phyloP scores from a whole-genome alignment of 768 basidiomycete genomes.

The Amanita polypyramis region DNA sequence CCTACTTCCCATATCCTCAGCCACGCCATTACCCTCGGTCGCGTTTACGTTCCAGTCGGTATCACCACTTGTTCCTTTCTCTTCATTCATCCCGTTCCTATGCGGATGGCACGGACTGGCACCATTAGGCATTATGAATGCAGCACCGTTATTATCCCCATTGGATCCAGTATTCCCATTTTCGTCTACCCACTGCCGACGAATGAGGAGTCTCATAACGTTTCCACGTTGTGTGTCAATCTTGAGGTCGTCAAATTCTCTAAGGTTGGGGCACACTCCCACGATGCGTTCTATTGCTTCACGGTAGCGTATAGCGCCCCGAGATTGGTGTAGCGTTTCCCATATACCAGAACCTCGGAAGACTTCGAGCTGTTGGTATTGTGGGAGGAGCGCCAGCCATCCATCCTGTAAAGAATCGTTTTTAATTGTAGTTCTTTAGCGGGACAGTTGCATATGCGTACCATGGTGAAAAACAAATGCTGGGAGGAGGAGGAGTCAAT shows the following conservation, averaged over 20 bases:
- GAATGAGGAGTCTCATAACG: slow-evolving; percentile 22
- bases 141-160: too few species aligned
- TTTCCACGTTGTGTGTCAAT: slow-evolving; percentile 22
- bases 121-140: too few species aligned
- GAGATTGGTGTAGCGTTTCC: slow-evolving; percentile 20
- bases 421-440: not conserved
- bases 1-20: too few species aligned
- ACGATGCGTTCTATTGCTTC: not conserved
- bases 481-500: slow-evolving; percentile 13
- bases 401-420: slow-evolving; percentile 18
- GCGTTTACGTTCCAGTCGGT: too few species aligned
- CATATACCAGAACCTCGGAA: slow-evolving; percentile 34
- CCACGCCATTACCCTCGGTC: not conserved
- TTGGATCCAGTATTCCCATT: not conserved
- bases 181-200: not conserved
- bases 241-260: slow-evolving; percentile 31
- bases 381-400: slow-evolving; percentile 30
- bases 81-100: too few species aligned
- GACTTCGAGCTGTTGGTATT: slow-evolving; percentile 31
- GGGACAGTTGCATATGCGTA: slow-evolving; percentile 10
- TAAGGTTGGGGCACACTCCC: slow-evolving; percentile 11
- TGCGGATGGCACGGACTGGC: too few species aligned
- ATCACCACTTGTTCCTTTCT: too few species aligned
- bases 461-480: slow-evolving; percentile 18
- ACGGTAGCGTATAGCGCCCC: not conserved